phyloP scores from a whole-genome alignment of 768 basidiomycete genomes.

The Podaxis pistillaris region DNA sequence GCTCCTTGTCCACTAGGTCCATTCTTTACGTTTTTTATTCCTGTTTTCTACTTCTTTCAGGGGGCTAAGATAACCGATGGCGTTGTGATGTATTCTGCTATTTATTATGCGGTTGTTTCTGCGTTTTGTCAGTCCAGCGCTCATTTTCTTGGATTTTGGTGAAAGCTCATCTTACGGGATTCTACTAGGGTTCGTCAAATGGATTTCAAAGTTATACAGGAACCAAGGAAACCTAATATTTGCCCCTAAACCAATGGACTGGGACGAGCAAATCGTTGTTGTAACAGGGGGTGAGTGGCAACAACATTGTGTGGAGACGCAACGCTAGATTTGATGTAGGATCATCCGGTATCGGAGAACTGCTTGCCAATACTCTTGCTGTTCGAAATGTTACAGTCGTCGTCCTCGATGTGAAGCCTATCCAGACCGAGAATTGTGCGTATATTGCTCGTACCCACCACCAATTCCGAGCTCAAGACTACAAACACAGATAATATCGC shows the following conservation, averaged over 20 bases:
- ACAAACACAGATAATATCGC: conserved; percentile 62
- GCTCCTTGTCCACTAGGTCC: conserved; percentile 52
- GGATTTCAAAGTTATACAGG: conserved; percentile 71
- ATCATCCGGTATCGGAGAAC: conserved; percentile 84
- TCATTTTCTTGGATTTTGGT: background rate
- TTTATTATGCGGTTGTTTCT: conserved; percentile 60
- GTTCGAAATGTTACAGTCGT: conserved; percentile 79
- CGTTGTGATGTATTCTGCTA: conserved; percentile 46
- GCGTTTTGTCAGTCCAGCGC: conserved; percentile 57
- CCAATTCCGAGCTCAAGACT: conserved; percentile 5
- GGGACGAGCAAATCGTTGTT: conserved; percentile 87
- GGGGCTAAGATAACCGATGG: conserved; percentile 51
- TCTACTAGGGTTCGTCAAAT: conserved; percentile 59
- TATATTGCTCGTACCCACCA: background rate
- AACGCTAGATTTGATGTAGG: conserved; percentile 41
- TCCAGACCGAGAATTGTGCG: conserved; percentile 75
- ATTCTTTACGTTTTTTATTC: conserved; percentile 80
- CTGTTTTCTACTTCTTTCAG: conserved; percentile 76
- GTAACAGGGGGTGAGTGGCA: conserved; percentile 78
- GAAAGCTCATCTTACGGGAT: background rate
- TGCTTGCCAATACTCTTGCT: conserved; percentile 85
- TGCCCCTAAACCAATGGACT: conserved; percentile 62
- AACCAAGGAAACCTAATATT: conserved; percentile 70
- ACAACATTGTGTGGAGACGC: background rate
- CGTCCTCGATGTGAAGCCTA: conserved; percentile 82